Evolutionary conservation across 164 flowering plant species (phyloP).

Genomic region (Umbilicus rupestris): DNA sequence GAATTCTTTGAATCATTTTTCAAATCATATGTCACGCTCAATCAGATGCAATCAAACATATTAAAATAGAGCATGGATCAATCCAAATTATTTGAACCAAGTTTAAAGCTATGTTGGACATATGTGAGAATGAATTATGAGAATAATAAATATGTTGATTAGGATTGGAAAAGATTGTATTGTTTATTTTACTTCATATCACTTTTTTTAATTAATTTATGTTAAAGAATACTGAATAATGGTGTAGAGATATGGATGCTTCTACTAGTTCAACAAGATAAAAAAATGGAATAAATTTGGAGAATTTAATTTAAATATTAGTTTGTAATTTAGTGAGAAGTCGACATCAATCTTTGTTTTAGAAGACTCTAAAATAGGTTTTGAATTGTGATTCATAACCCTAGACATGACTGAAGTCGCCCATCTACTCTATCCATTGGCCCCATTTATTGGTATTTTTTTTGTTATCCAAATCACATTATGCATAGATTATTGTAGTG

Average conservation of each 20-base stretch:
- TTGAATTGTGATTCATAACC: background rate
- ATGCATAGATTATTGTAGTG: background rate
- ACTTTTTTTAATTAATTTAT: too few species aligned
- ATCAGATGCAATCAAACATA: too few species aligned
- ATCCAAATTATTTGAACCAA: too few species aligned
- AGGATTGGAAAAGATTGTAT: background rate
- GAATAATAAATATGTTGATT: background rate
- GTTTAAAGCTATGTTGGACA: background rate
- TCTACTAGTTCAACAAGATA: background rate
- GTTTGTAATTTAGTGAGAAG: background rate
- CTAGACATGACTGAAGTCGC: background rate
- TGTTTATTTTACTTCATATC: too few species aligned
- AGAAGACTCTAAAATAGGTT: slow-evolving; percentile 2
- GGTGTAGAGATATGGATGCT: background rate
- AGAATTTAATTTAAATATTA: background rate
- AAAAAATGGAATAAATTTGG: background rate
- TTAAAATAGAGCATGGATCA: too few species aligned
- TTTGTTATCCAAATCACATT: background rate
- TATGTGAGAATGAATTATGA: background rate
- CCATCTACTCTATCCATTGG: background rate
- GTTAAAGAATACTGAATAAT: background rate
- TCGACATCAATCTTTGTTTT: background rate
- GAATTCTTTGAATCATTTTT: too few species aligned
- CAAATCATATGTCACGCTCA: too few species aligned
- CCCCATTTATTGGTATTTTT: background rate